phyloP scores from a whole-genome alignment of 2,329 filamentous ascomycete genomes.

The Leptographium procerum region DNA sequence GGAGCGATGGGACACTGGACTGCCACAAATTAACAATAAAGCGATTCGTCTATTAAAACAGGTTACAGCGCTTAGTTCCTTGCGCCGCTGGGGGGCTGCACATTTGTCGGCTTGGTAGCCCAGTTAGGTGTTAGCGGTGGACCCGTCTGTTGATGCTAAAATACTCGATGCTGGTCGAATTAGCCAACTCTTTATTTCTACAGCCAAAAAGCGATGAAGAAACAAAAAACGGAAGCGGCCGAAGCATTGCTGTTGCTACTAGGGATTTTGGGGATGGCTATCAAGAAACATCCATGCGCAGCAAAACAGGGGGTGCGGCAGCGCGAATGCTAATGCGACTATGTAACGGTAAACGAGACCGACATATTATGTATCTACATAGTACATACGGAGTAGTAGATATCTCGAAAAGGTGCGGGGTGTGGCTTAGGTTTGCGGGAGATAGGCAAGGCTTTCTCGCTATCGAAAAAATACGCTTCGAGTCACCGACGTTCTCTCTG shows the following conservation, averaged over 20 bases:
- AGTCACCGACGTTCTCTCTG: background rate
- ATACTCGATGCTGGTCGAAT: background rate
- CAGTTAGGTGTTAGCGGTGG: background rate
- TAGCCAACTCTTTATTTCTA: background rate
- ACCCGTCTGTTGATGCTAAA: background rate
- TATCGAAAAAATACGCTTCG: background rate
- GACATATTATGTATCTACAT: too few species aligned
- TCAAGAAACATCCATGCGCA: background rate
- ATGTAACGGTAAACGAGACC: too few species aligned
- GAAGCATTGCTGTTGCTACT: background rate
- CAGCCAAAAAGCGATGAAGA: background rate
- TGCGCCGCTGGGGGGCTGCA: background rate
- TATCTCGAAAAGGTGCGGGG: background rate
- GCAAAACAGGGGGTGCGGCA: background rate
- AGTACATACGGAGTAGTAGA: too few species aligned
- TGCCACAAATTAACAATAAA: background rate
- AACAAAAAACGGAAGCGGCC: background rate
- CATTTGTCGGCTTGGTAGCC: background rate
- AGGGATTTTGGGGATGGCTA: background rate
- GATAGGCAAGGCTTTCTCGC: background rate
- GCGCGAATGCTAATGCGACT: background rate
- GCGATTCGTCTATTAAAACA: background rate
- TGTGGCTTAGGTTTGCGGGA: background rate
- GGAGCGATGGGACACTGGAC: background rate
- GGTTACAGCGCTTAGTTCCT: background rate